Conservation (phyloP, 108 stramenopile species). For the Cyclostephanos tholiformis region DNA sequence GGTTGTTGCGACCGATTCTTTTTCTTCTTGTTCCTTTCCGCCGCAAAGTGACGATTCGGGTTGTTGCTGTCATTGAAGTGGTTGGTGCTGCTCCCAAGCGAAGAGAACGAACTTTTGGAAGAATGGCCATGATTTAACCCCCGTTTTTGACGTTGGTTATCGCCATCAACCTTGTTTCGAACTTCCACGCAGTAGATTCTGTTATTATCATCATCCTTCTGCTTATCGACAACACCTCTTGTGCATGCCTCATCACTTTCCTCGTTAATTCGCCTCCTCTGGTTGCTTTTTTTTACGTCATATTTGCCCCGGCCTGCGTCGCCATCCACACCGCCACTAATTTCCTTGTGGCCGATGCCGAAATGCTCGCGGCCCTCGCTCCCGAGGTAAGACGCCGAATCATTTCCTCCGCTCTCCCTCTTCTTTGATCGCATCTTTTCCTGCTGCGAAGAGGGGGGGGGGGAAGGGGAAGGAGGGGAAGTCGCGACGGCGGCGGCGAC, state of each 20-base stretch:
- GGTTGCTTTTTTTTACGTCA: conserved; percentile 53
- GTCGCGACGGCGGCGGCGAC: conserved; percentile 14
- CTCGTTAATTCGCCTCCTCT: conserved; percentile 51
- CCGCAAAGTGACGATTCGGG: background rate
- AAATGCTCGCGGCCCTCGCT: conserved; percentile 30
- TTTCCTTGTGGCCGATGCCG: conserved; percentile 10
- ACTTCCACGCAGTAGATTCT: background rate
- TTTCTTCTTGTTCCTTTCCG: conserved; percentile 34
- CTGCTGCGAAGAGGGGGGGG: conserved; percentile 14
- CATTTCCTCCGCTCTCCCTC: conserved; percentile 36
- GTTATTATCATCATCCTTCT: background rate
- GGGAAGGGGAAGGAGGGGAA: background rate
- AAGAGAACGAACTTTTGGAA: conserved; percentile 43
- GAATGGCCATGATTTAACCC: conserved; percentile 42
- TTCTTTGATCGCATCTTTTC: conserved; percentile 39
- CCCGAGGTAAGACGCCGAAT: conserved; percentile 39
- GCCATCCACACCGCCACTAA: conserved; percentile 7
- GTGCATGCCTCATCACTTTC: conserved; percentile 21
- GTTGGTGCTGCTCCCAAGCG: conserved; percentile 21
- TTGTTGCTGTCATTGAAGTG: conserved; percentile 7
- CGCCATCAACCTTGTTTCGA: background rate
- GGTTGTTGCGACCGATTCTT: conserved; percentile 36
- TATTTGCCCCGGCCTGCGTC: background rate
- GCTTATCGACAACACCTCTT: background rate
- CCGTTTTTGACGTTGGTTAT: conserved; percentile 35